A percentile compares a stretch with the other conserved stretches of the same genome.
These are phyloP conservation scores for Ascochyta lentis DNA, from an alignment of 2,329 filamentous ascomycete species.

Conservation along the genomic window DNA sequence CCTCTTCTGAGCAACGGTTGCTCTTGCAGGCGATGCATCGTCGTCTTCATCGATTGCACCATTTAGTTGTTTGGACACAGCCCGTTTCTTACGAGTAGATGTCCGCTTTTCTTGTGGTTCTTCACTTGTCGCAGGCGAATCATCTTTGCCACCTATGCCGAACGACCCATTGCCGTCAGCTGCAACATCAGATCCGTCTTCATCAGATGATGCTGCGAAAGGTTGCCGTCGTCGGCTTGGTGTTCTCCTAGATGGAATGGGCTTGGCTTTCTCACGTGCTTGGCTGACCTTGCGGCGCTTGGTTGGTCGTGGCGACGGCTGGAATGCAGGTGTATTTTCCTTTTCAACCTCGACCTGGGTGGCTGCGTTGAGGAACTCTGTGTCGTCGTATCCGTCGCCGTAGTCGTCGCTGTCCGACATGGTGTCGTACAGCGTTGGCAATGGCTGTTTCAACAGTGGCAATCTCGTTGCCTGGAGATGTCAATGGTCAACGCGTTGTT, in stretches of 20 bases:
- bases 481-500: slow-evolving; percentile 30
- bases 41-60: slow-evolving; percentile 17
- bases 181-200: slow-evolving; percentile 24
- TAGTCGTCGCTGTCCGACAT: slow-evolving; percentile 61
- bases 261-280: slow-evolving; percentile 30
- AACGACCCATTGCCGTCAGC: slow-evolving; percentile 18
- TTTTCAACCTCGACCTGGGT: slow-evolving; percentile 59
- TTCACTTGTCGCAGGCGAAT: slow-evolving; percentile 19
- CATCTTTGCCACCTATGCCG: slow-evolving; percentile 10
- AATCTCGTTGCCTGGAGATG: slow-evolving; percentile 15
- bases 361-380: slow-evolving; percentile 68
- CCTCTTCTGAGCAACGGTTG: slow-evolving; percentile 41
- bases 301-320: slow-evolving; percentile 40
- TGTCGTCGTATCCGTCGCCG: slow-evolving; percentile 69
- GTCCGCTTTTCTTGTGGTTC: slow-evolving; percentile 9
- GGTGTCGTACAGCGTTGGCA: slow-evolving; percentile 15
- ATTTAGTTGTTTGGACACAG: slow-evolving; percentile 17
- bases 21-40: slow-evolving; percentile 28
- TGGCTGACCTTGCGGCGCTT: slow-evolving; percentile 46
- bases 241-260: slow-evolving; percentile 32
- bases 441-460: slow-evolving; percentile 26
- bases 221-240: slow-evolving; percentile 25
- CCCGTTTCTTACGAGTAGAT: slow-evolving; percentile 23
- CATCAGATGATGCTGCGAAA: slow-evolving; percentile 35
- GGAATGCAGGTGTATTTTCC: slow-evolving; percentile 41